Conservation (phyloP, 345 rosid genomes). For the Salix purpurea region DNA sequence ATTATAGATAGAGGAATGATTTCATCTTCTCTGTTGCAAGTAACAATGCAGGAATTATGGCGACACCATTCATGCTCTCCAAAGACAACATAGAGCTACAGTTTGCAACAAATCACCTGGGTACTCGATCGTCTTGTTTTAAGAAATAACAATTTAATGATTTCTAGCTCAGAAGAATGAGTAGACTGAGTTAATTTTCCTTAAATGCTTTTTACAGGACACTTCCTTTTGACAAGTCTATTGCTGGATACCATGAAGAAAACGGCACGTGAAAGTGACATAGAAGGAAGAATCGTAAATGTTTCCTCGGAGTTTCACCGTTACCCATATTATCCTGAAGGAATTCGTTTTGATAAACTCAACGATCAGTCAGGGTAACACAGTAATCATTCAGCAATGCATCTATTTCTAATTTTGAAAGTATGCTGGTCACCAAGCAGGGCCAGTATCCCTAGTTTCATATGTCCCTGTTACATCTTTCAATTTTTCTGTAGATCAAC, state of each 20-base stretch:
- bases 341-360: constrained; percentile 40
- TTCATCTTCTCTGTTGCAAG: constrained; percentile 14
- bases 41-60: constrained; percentile 37
- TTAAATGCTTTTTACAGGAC: constrained; percentile 30
- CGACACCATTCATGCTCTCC: constrained; percentile 33
- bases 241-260: constrained; percentile 44
- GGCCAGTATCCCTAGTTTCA: background rate
- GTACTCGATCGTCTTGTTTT: background rate
- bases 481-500: background rate
- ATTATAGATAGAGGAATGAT: background rate
- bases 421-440: background rate
- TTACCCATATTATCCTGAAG: constrained; percentile 36
- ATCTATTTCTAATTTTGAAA: background rate
- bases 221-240: constrained; percentile 50
- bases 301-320: constrained; percentile 37
- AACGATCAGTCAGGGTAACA: constrained; percentile 40
- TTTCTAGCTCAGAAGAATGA: background rate
- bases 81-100: constrained; percentile 28
- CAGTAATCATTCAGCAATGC: background rate
- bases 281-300: constrained; percentile 47
- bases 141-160: background rate
- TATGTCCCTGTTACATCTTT: background rate
- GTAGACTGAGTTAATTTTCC: background rate
- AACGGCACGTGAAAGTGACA: constrained; percentile 34
- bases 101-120: constrained; percentile 31